phyloP scores from a whole-genome alignment of 1,139 yeast species.

The Yamadazyma kanchanaburiensis region DNA sequence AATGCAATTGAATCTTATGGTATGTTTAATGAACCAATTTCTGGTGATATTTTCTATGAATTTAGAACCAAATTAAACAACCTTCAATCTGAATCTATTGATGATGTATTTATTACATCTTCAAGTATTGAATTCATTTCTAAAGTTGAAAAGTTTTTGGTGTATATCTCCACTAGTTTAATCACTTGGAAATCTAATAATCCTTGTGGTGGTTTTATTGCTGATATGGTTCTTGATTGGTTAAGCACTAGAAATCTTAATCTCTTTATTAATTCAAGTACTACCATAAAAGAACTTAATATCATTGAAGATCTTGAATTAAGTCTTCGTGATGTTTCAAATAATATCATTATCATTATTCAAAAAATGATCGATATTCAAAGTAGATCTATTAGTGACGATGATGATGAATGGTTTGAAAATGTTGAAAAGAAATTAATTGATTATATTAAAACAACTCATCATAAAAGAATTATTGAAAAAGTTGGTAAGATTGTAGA shows the following conservation, averaged over 20 bases:
- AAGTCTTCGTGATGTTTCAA: constrained; percentile 50
- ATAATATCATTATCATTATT: constrained; percentile 61
- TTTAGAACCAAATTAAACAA: constrained; percentile 18
- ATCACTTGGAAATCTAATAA: constrained; percentile 27
- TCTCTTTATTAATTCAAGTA: constrained; percentile 21
- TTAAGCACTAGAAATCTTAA: constrained; percentile 15
- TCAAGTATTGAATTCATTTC: constrained; percentile 9
- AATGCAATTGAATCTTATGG: constrained; percentile 21
- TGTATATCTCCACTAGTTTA: constrained; percentile 2
- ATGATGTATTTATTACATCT: constrained; percentile 13
- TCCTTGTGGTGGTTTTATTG: constrained; percentile 38
- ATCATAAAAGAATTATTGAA: constrained; percentile 26
- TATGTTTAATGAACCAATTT: constrained; percentile 11
- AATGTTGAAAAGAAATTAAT: constrained; percentile 43
- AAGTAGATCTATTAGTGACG: constrained; percentile 35
- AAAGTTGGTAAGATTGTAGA: constrained; percentile 18
- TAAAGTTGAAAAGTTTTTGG: constrained; percentile 6
- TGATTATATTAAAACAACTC: constrained; percentile 25
- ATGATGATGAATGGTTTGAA: constrained; percentile 65
- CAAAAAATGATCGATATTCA: constrained; percentile 51
- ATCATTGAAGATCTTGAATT: constrained; percentile 43
- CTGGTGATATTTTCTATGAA: constrained; percentile 16
- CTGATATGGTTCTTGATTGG: constrained; percentile 44
- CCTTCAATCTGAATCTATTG: constrained; percentile 12
- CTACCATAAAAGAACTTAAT: constrained; percentile 17